Base-by-base conservation (phyloP, 352 stramenopile genomes). In the Globisporangium nodosum region DNA sequence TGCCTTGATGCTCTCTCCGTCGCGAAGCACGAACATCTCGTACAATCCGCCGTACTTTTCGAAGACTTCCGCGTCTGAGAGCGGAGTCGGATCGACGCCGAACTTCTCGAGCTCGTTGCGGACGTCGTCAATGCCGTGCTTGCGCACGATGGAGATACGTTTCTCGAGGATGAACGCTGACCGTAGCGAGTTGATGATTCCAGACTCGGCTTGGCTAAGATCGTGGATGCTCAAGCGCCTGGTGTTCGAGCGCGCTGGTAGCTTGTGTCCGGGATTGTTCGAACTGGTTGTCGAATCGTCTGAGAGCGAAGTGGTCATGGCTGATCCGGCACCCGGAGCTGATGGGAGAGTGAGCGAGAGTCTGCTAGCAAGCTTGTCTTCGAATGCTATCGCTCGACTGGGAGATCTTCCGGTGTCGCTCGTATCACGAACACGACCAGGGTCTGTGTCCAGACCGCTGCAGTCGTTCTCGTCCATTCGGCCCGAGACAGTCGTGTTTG, bases 131-230 rank as follows among this genome's bases (percentile, higher is more conserved):
- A 70, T 52, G 16, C 74, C 68, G 4, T 63, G 74, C 56, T 87
- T 71, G 20, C 74, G 56, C 39, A 85, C 67, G 48, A 89, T 76
- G 1, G 73, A 87, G 51, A 92, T 90, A 33, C 62, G 64, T 50
- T 89, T 90, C 40, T 89, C 83, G 43, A 87, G 79, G 20, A 92
- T 49, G 52, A 90, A 91, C 12, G 71, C 70, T 0, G 76, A 68
- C 18, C 79, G 78, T 8, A 90, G 58, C 15, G 75, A 70, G 47
- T 88, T 81, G 35, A 90, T 76, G 16, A 87, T 56, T 8, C 58
- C 64, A 0, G 74, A 68, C 45, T 88, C 78, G 3, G 76, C 73
- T 13, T 62, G 24, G 9, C 70, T 78, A 24, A 92, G 60, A 35
- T 87, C 78, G 52, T 86, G 74, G 54, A 92, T 76, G 20, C 58